Evolutionary conservation across 2,329 filamentous ascomycete species (phyloP).

Genomic region (Cercospora janseana): DNA sequence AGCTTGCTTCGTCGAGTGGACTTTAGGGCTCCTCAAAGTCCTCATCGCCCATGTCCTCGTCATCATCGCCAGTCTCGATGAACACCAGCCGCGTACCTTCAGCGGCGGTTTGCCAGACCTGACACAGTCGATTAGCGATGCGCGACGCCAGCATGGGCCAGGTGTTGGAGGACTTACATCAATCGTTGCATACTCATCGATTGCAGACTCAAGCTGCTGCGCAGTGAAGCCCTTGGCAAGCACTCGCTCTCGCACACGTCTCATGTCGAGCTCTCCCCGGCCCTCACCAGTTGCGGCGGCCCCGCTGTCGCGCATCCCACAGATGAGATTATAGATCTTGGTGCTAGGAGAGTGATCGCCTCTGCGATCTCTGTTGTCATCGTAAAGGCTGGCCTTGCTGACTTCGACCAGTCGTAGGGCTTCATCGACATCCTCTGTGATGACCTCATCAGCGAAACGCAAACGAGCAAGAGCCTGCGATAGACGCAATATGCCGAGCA

Average conservation of each 20-base stretch:
- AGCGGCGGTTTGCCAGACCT: constrained; percentile 57
- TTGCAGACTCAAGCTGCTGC: constrained; percentile 80
- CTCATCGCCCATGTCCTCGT: constrained; percentile 39
- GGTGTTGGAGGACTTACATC: constrained; percentile 66
- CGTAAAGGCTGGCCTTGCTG: constrained; percentile 84
- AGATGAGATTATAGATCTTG: constrained; percentile 93
- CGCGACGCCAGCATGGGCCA: neutral
- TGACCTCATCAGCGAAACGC: constrained; percentile 80
- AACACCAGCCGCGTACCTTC: constrained; percentile 56
- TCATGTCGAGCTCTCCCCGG: constrained; percentile 75
- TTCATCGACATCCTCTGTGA: constrained; percentile 92
- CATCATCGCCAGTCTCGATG: constrained; percentile 52
- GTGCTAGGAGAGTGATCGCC: constrained; percentile 76
- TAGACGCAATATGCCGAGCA: constrained; percentile 87
- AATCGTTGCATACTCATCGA: constrained; percentile 84
- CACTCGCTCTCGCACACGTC: constrained; percentile 85
- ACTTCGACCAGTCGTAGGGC: constrained; percentile 87
- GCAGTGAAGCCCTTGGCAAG: constrained; percentile 95
- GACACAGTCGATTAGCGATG: constrained; percentile 34
- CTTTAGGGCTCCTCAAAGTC: constrained; percentile 27
- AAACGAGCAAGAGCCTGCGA: constrained; percentile 91
- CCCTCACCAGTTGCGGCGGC: constrained; percentile 76
- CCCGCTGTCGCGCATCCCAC: constrained; percentile 79
- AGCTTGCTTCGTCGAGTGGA: constrained; percentile 6
- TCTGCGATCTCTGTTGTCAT: constrained; percentile 59